Base-by-base conservation (phyloP, 176 grass and related monocot genomes). In the Zizania latifolia region DNA sequence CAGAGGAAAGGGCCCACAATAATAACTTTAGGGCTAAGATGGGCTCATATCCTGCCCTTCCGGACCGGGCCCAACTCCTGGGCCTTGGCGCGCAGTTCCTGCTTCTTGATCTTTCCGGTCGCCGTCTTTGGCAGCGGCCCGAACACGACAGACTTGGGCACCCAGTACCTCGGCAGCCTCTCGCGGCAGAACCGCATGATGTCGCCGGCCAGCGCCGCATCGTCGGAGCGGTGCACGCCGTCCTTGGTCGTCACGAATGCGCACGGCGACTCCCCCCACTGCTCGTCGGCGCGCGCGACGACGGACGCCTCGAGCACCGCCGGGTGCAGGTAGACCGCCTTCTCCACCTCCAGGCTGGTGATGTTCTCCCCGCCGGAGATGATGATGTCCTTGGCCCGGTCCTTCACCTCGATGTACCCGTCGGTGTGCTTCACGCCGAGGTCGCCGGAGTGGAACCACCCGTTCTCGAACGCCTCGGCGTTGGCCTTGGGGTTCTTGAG, bases 301-400 rank as follows among this genome's bases (percentile, higher is more conserved):
- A 98, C 91, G 1, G 94, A 92, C 17, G 80, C 89, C 77, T 98
- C 94, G 12, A 98, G 83, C 31, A 98, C 83, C 2, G 89, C 88
- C 28, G 94, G 89, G 58, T 98, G 94, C 76, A 78, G 53, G 70
- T 98, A 98, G 35, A 98, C 58, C 19, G 71, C 84, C 59, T 90
- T 92, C 84, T 98, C 94, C 70, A 98, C 89, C 84, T 94, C 94
- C 76, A 98, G 66, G 85, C 94, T 98, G 80, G 86, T 92, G 38
- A 98, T 98, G 78, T 98, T 98, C 82, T 98, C 94, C 19, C 94
- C 94, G 28, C 94, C 94, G n/a, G 94, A 94, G 65, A 94, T 98
- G 70, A 92, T 98, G 79, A 98, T 94, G 76, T 98, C 94, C 77
- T 98, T 98, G 27, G 94, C 91, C 15, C 94, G 86, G 81, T 98